Evolutionary conservation across 139 green algal genomes (phyloP).

Genomic region (Gonium pectorale): DNA sequence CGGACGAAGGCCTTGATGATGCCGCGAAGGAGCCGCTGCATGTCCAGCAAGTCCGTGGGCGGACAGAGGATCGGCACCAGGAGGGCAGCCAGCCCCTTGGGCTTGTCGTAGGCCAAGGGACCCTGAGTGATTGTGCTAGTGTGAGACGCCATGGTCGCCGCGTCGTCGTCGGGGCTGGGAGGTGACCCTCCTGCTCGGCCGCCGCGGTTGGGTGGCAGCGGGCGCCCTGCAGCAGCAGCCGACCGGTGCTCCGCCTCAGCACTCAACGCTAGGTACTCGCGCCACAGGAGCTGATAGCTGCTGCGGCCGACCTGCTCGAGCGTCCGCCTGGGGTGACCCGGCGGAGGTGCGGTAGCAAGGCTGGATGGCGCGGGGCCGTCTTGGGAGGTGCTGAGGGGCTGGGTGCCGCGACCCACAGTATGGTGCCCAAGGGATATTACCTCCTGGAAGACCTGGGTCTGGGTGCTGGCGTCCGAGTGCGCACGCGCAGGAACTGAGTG

Average conservation of each 20-base stretch:
- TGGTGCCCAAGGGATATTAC: too few species aligned
- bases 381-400: too few species aligned
- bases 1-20: neutral
- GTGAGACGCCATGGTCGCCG: too few species aligned
- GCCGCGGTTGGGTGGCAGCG: neutral
- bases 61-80: conserved; percentile 1
- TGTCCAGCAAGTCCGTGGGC: conserved; percentile 17
- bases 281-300: conserved; percentile 31
- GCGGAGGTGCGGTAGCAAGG: too few species aligned
- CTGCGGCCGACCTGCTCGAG: neutral
- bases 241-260: neutral
- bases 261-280: neutral
- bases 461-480: conserved; percentile 15
- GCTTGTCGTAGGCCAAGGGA: conserved; percentile 10
- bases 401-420: too few species aligned
- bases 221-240: neutral
- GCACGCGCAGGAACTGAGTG: too few species aligned
- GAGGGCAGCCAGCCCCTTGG: neutral
- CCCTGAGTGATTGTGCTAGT: conserved; percentile 14
- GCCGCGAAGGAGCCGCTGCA: neutral
- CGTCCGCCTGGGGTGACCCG: neutral
- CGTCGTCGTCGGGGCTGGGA: neutral
- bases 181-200: neutral
- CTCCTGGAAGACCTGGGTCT: too few species aligned
- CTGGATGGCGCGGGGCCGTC: too few species aligned